These are phyloP conservation scores for Ganoderma sinense DNA, from an alignment of 1,284 basidiomycete genomes.

Conservation along the genomic window DNA sequence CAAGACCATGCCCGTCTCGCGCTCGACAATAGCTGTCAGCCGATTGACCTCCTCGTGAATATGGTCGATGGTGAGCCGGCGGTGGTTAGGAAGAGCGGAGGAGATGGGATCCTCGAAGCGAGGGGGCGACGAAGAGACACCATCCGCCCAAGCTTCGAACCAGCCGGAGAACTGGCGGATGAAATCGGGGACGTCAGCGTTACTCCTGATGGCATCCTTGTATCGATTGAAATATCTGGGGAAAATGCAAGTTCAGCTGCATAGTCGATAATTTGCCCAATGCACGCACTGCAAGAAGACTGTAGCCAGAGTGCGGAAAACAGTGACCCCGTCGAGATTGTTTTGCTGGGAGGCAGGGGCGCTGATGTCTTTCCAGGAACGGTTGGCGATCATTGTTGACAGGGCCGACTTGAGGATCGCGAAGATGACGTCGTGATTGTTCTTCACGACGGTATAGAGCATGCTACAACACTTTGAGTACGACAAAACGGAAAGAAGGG, in stretches of 20 bases:
- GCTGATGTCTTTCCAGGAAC: slow-evolving; percentile 44
- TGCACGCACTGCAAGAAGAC: slow-evolving; percentile 58
- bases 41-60: slow-evolving; percentile 52
- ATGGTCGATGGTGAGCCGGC: slow-evolving; percentile 47
- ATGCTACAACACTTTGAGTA: slow-evolving; percentile 43
- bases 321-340: slow-evolving; percentile 26
- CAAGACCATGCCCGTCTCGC: slow-evolving; percentile 42
- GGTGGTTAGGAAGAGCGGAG: slow-evolving; percentile 34
- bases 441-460: slow-evolving; percentile 62
- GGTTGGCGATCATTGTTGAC: slow-evolving; percentile 43
- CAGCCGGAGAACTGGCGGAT: slow-evolving; percentile 51
- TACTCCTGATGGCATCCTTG: slow-evolving; percentile 56
- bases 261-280: background rate
- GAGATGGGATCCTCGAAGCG: slow-evolving; percentile 45
- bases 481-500: too few relatives aligned
- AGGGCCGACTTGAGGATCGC: slow-evolving; percentile 52
- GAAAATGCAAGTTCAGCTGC: too few relatives aligned
- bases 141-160: slow-evolving; percentile 56
- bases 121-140: slow-evolving; percentile 46
- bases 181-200: slow-evolving; percentile 51
- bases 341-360: slow-evolving; percentile 41
- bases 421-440: slow-evolving; percentile 46
- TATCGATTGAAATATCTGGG: slow-evolving; percentile 65
- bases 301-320: slow-evolving; percentile 56
- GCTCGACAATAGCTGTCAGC: slow-evolving; percentile 53